phyloP scores from a whole-genome alignment of 441 rosid genomes.

The Corymbia calophylla region DNA sequence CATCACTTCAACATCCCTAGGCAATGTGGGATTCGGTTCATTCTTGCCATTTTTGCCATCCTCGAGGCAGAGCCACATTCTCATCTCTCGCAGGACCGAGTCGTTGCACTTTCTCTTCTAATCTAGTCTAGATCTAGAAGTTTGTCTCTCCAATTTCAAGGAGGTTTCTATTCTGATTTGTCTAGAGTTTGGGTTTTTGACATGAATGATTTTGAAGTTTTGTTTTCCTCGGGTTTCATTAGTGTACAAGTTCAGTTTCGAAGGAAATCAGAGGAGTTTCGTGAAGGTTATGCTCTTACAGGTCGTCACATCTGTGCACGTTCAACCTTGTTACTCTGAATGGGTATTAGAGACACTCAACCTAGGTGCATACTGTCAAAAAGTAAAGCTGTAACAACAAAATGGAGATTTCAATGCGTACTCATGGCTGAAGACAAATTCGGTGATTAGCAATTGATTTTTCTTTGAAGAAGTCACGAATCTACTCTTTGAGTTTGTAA shows the following conservation, averaged over 20 bases:
- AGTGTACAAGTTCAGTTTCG: background rate
- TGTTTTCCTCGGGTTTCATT: fast-evolving
- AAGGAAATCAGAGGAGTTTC: fast-evolving
- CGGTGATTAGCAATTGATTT: fast-evolving
- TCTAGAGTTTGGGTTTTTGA: background rate
- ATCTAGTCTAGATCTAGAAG: background rate
- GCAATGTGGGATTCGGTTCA: no score
- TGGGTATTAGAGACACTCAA: background rate
- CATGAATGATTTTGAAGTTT: background rate
- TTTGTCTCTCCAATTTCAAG: fast-evolving
- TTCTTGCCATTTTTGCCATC: no score
- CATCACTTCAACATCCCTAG: no score
- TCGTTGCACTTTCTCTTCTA: background rate
- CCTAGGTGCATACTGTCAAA: background rate
- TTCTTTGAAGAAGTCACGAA: no score
- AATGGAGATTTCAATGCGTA: fast-evolving
- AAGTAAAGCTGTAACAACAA: no score
- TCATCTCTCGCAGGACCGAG: no score
- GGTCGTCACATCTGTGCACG: background rate
- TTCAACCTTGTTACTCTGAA: background rate
- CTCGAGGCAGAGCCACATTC: no score
- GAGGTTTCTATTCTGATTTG: background rate
- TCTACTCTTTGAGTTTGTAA: fast-evolving
- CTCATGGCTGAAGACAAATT: background rate
- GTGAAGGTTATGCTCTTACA: background rate